Conservation (phyloP, 2,329 filamentous ascomycete genomes). For the Sporothrix brasiliensis region DNA sequence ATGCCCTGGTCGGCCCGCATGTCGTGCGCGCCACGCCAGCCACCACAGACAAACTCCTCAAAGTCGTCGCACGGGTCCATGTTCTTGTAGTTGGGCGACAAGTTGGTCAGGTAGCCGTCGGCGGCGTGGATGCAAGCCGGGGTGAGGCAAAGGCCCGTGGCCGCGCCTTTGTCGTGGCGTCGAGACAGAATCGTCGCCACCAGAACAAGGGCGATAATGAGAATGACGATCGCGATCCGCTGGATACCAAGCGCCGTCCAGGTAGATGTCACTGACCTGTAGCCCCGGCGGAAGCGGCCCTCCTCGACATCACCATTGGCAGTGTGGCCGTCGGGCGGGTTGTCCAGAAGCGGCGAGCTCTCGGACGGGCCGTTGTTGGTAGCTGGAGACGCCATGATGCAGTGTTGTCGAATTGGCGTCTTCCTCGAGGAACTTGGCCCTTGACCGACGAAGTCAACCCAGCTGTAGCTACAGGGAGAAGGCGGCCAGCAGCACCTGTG, state of each 20-base stretch:
- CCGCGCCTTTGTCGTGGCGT: neutral
- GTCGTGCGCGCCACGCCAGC: slow-evolving; percentile 66
- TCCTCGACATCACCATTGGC: slow-evolving; percentile 2
- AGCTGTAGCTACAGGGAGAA: neutral
- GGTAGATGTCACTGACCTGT: slow-evolving; percentile 12
- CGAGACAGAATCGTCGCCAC: slow-evolving; percentile 24
- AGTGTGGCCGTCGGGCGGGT: slow-evolving; percentile 1
- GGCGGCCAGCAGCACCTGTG: slow-evolving; percentile 11
- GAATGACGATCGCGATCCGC: neutral
- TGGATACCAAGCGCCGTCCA: slow-evolving; percentile 16
- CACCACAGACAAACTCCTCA: slow-evolving; percentile 67
- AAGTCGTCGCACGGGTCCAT: slow-evolving; percentile 72
- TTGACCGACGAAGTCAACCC: neutral
- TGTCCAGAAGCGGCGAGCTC: slow-evolving; percentile 25
- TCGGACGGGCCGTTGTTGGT: slow-evolving; percentile 16
- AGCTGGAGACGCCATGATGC: slow-evolving; percentile 21
- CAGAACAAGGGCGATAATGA: slow-evolving; percentile 27
- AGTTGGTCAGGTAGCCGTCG: slow-evolving; percentile 63
- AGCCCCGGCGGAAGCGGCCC: slow-evolving; percentile 15
- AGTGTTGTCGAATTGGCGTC: neutral
- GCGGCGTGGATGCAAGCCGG: slow-evolving; percentile 66
- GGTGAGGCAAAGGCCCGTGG: slow-evolving; percentile 53
- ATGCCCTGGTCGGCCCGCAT: slow-evolving; percentile 65
- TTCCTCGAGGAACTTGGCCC: neutral
- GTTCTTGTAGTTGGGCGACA: slow-evolving; percentile 61